Evolutionary conservation across 805 yeast genomes (phyloP), one percentile per base, ranked within the genome.

Genomic region (Pichia cephalocereana): DNA sequence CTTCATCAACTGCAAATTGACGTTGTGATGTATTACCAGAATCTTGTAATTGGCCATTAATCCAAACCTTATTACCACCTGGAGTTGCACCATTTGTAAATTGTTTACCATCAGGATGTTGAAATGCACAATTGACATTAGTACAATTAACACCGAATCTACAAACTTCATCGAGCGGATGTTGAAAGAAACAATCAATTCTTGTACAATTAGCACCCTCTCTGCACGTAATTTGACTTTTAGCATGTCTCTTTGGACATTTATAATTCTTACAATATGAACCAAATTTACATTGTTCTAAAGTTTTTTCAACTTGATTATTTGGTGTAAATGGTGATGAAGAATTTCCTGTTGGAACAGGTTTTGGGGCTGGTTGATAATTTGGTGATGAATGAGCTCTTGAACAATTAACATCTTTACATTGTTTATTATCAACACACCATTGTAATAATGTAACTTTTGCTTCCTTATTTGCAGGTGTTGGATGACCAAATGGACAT

Each of bases 401-500:
- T 47, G 70, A 70, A 67, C 97, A 89, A 15, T 59, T 55, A 0
- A 73, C 63, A 60, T 87, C 78, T 27, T 65, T 54, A 69, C 96
- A 89, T 19, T 67, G 64, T 55, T 82, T 74, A 54, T 86, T 86
- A 37, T 71, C 78, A 8, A 81, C 68, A 70, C 96, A 89, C 95
- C 95, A 86, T 54, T 79, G 83, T 43, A 77, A 67, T 17, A 75
- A 74, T 15, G 76, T 69, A 39, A 88, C 86, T 56, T 80, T 79
- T 30, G 89, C 88, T 52, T 76, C 80, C 52, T 74, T 77, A 66
- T 84, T 86, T 17, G 87, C 84, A 2, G 95, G 93, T 0, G 96
- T 86, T 41, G 97, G 96, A 62, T 89, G 96, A 27, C 89, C 96
- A 69, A 82, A 87, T 30, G 89, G 87, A 70, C 96, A 89, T 52